phyloP scores from a whole-genome alignment of 1,284 basidiomycete genomes.

The Heterobasidion parviporum region DNA sequence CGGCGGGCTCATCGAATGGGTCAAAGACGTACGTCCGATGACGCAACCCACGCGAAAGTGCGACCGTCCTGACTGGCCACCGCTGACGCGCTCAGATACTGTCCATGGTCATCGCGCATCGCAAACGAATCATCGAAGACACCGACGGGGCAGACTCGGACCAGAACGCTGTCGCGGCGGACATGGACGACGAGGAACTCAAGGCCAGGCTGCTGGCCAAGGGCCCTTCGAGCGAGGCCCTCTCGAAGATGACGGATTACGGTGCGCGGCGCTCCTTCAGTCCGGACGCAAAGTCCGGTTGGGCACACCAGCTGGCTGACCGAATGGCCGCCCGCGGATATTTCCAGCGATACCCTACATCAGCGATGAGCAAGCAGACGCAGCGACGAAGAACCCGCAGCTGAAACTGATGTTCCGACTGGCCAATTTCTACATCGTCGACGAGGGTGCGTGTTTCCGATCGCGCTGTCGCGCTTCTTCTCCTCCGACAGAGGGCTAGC shows the following conservation, averaged over 20 bases:
- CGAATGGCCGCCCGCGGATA: background rate
- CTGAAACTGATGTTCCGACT: slow-evolving; percentile 80
- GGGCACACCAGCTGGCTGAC: background rate
- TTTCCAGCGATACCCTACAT: slow-evolving; percentile 65
- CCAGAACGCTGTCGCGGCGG: slow-evolving; percentile 26
- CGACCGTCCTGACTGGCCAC: background rate
- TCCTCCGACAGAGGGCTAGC: background rate
- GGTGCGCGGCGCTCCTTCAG: slow-evolving; percentile 38
- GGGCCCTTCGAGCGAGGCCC: slow-evolving; percentile 61
- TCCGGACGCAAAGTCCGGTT: background rate
- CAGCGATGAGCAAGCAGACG: slow-evolving; percentile 65
- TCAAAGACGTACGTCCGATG: slow-evolving; percentile 54
- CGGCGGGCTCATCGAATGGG: slow-evolving; percentile 66
- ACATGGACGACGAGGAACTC: slow-evolving; percentile 32
- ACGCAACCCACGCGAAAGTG: background rate
- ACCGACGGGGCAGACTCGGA: slow-evolving; percentile 43
- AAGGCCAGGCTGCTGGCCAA: slow-evolving; percentile 25
- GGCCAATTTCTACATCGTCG: slow-evolving; percentile 51
- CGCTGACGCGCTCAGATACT: slow-evolving; percentile 46
- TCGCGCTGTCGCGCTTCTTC: background rate
- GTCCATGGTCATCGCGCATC: slow-evolving; percentile 52
- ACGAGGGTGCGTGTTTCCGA: slow-evolving; percentile 41
- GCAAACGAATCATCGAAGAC: slow-evolving; percentile 64
- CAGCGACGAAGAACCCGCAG: slow-evolving; percentile 67
- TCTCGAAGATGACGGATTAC: slow-evolving; percentile 68